These are phyloP conservation scores for Trichoderma sp. DNA, from an alignment of 2,329 filamentous ascomycete genomes.

Conservation along the genomic window DNA sequence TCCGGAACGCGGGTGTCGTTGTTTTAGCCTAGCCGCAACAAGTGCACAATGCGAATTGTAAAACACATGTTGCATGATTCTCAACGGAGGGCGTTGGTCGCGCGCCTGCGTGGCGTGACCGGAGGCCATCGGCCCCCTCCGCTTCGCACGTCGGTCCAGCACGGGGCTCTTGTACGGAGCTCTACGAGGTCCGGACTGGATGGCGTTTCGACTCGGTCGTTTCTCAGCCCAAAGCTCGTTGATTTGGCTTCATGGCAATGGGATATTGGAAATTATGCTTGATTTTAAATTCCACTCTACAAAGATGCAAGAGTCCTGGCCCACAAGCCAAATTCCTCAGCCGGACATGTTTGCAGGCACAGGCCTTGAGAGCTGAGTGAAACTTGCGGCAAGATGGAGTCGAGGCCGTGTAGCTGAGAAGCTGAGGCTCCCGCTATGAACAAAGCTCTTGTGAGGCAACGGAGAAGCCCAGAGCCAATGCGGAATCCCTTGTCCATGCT, in stretches of 20 bases:
- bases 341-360: neutral
- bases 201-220: neutral
- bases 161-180: constrained; percentile 4
- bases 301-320: neutral
- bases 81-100: neutral
- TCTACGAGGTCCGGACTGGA: neutral
- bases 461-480: neutral
- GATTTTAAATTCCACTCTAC: neutral
- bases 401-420: neutral
- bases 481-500: neutral
- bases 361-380: neutral
- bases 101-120: constrained; percentile 10
- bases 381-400: neutral
- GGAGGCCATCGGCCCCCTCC: neutral
- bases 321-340: neutral
- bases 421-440: neutral
- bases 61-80: neutral
- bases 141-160: neutral
- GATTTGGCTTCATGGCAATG: neutral
- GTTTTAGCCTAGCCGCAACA: neutral
- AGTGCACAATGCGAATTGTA: neutral
- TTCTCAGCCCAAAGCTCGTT: neutral
- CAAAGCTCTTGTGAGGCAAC: neutral
- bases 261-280: neutral
- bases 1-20: neutral